These are phyloP conservation scores for Inosperma sp. DNA, from an alignment of 768 basidiomycete genomes.

Conservation along the genomic window DNA sequence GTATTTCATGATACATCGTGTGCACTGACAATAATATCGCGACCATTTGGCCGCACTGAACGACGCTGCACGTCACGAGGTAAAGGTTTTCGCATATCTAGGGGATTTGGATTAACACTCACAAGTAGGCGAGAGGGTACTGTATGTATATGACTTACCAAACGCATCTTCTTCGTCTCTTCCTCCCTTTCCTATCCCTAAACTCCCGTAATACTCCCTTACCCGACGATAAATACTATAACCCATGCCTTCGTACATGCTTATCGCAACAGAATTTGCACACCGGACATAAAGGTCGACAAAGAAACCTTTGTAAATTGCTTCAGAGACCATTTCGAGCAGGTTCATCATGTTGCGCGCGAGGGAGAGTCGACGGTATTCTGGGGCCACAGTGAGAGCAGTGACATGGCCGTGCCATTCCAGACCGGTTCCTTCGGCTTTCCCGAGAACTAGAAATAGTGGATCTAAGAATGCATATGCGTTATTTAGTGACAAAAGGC, in stretches of 20 bases:
- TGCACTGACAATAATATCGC: conserved; percentile 65
- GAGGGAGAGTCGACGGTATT: conserved; percentile 83
- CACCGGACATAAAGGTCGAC: conserved; percentile 96
- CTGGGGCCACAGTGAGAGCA: conserved; percentile 89
- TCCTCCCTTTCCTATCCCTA: conserved; percentile 73
- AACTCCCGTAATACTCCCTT: conserved; percentile 79
- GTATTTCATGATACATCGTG: conserved; percentile 46
- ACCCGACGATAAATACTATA: conserved; percentile 93
- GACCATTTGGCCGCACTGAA: conserved; percentile 66
- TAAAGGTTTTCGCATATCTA: conserved; percentile 71
- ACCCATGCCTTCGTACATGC: conserved; percentile 88
- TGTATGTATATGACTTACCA: conserved; percentile 50
- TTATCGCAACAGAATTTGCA: conserved; percentile 77
- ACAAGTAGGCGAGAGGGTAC: background rate
- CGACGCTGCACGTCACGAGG: conserved; percentile 56
- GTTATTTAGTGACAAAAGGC: conserved; percentile 24
- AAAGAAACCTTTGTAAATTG: conserved; percentile 78
- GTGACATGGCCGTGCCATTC: conserved; percentile 97
- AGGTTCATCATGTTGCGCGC: conserved; percentile 83
- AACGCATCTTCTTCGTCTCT: conserved; percentile 88
- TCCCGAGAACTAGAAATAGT: conserved; percentile 73
- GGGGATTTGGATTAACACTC: background rate
- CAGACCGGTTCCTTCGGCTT: conserved; percentile 70
- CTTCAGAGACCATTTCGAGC: conserved; percentile 82
- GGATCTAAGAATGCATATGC: background rate